These are phyloP conservation scores for Epichloe typhina DNA, from an alignment of 2,329 filamentous ascomycete genomes.

Conservation along the genomic window DNA sequence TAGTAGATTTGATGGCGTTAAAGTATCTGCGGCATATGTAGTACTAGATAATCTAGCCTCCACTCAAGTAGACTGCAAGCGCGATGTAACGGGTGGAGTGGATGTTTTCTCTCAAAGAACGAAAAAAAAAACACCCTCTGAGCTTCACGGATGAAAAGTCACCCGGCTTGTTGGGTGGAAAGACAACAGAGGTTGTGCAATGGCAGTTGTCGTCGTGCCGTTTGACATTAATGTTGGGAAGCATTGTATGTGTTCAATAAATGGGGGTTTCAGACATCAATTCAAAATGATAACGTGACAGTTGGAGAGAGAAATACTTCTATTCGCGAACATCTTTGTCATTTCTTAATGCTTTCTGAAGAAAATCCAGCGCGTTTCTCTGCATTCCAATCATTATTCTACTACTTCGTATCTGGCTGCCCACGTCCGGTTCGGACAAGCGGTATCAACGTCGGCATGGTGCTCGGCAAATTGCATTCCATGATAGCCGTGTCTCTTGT, in stretches of 20 bases:
- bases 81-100: background rate
- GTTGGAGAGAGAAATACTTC: slow-evolving; percentile 3
- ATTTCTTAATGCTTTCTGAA: background rate
- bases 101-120: too few species aligned
- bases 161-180: too few species aligned
- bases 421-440: background rate
- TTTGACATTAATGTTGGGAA: too few species aligned
- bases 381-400: slow-evolving; percentile 5
- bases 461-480: background rate
- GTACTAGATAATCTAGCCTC: background rate
- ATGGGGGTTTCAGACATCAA: background rate
- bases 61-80: background rate
- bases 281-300: slow-evolving; percentile 7
- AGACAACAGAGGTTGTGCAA: too few species aligned
- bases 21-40: too few species aligned
- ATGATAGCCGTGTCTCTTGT: background rate
- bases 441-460: too few species aligned
- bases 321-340: background rate
- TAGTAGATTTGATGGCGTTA: too few species aligned
- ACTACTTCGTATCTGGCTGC: background rate
- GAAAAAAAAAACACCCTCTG: too few species aligned
- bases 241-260: background rate
- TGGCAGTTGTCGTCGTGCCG: too few species aligned
- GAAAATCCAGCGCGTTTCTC: background rate
- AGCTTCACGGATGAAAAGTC: too few species aligned